Base-by-base conservation (phyloP, 805 yeast genomes). In the Metschnikowia lochheadii region DNA sequence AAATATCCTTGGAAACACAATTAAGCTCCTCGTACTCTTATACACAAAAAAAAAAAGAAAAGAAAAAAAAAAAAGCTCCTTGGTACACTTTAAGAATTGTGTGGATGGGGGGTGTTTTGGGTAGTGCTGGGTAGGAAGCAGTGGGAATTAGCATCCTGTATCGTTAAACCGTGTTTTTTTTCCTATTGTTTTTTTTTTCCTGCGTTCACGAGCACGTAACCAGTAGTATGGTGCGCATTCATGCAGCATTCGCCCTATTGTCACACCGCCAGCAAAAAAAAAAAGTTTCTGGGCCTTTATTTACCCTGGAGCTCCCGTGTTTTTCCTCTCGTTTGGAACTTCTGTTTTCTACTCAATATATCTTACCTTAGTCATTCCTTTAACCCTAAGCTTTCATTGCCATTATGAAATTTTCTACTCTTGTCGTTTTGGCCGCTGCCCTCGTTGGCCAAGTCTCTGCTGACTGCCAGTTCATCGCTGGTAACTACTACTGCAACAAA, bases 401-500 rank as follows among this genome's bases (percentile, higher is more conserved):
- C 50, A 33, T 15, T 18, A 56, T 57, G 61, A 56, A 57, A 56
- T 51, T 50, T 35, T 42, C 59, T 41, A 42, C 59, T 20, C 56
- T 57, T 34, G 29, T 55, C 47, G 49, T 56, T 23, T 29, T 57
- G 51, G 61, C 61, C 26, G 18, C 57, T 37, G 49, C 58, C 50
- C 36, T 57, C 42, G 55, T 49, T 10, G 46, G 52, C 50, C 46
- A 46, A 13, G 53, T 61, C 21, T 37, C 56, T 18, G 76, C 76
- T 38, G 70, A 72, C 43, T 81, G 85, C 63, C 58, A 71, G 41
- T 65, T 68, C 54, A 78, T 76, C 38, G 78, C 70, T 56, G 96
- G 97, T 59, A 89, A 89, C 77, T 85, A 84, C 78, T 91, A 86
- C 81, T 90, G 97, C 75, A 70, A 80, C 57, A 70, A 81, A 56